Conservation (phyloP, 1,284 basidiomycete genomes). For the Ceratobasidium sp. region DNA sequence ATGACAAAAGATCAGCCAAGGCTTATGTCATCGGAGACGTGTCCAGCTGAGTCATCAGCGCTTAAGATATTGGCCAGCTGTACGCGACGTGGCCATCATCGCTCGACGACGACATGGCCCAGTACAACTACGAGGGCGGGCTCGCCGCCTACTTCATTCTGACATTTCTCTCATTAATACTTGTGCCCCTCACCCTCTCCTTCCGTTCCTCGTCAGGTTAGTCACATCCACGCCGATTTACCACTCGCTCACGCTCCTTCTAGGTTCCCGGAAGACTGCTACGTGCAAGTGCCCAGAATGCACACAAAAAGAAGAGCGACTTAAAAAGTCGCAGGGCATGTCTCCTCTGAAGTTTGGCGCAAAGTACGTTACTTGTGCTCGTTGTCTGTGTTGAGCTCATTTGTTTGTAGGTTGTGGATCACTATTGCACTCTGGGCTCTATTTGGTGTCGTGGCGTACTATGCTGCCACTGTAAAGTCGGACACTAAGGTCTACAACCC, state of each 20-base stretch:
- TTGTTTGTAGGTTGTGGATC: conserved; percentile 64
- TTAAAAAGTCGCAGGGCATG: conserved; percentile 63
- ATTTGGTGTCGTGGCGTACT: conserved; percentile 77
- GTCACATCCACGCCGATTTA: conserved; percentile 50
- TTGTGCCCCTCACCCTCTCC: conserved; percentile 80
- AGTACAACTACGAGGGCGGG: conserved; percentile 89
- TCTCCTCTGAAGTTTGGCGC: conserved; percentile 63
- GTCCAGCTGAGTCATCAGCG: conserved; percentile 4
- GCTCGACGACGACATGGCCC: conserved; percentile 66
- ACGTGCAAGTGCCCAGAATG: conserved; percentile 81
- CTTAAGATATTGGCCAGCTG: conserved; percentile 36
- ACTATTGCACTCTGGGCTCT: conserved; percentile 82
- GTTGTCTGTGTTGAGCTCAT: conserved; percentile 38
- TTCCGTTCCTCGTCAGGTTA: conserved; percentile 58
- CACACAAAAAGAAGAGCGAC: conserved; percentile 66
- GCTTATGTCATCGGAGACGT: no score
- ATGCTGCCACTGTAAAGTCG: conserved; percentile 69
- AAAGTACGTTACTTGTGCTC: conserved; percentile 59
- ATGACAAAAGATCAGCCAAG: conserved; percentile 1
- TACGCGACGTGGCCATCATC: conserved; percentile 45
- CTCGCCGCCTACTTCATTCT: conserved; percentile 92
- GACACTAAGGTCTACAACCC: conserved; percentile 91
- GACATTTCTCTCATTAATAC: conserved; percentile 84
- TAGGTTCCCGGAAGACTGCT: conserved; percentile 45
- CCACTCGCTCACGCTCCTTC: background rate